Evolutionary conservation across 2,329 filamentous ascomycete species (phyloP).

Genomic region (Dryadomyces quercivorus): DNA sequence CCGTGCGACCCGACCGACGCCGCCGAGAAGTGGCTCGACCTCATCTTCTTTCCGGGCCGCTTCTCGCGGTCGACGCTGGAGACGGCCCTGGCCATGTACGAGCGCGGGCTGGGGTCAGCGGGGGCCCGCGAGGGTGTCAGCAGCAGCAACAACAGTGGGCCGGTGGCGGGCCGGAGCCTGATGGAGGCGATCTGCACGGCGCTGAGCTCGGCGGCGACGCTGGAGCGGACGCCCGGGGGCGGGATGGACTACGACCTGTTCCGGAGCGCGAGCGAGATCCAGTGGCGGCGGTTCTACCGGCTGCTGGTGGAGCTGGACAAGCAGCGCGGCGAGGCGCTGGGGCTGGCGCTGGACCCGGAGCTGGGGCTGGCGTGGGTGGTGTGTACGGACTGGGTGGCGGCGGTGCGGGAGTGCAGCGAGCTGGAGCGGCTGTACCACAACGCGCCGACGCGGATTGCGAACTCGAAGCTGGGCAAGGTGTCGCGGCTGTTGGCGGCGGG

Average conservation of each 20-base stretch:
- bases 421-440: slow-evolving; percentile 70
- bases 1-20: slow-evolving; percentile 55
- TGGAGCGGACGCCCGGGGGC: slow-evolving; percentile 49
- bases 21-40: slow-evolving; percentile 76
- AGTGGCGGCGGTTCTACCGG: slow-evolving; percentile 86
- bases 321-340: slow-evolving; percentile 69
- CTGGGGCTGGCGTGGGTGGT: slow-evolving; percentile 71
- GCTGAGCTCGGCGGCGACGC: slow-evolving; percentile 54
- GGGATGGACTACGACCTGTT: slow-evolving; percentile 67
- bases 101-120: slow-evolving; percentile 42
- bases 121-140: slow-evolving; percentile 15
- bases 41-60: slow-evolving; percentile 70
- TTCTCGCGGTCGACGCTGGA: slow-evolving; percentile 73
- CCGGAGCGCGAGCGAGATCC: slow-evolving; percentile 58
- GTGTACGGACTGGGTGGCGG: slow-evolving; percentile 68
- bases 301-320: slow-evolving; percentile 78
- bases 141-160: slow-evolving; percentile 18
- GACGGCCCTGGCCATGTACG: slow-evolving; percentile 71
- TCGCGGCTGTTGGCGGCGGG: slow-evolving; percentile 58
- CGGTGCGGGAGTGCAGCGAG: slow-evolving; percentile 66
- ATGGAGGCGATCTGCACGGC: slow-evolving; percentile 66
- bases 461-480: slow-evolving; percentile 21
- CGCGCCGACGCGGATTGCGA: slow-evolving; percentile 23
- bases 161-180: slow-evolving; percentile 33
- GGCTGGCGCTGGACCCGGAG: slow-evolving; percentile 60